Evolutionary conservation across 1,139 yeast genomes (phyloP).

Genomic region (Pichia sp.): DNA sequence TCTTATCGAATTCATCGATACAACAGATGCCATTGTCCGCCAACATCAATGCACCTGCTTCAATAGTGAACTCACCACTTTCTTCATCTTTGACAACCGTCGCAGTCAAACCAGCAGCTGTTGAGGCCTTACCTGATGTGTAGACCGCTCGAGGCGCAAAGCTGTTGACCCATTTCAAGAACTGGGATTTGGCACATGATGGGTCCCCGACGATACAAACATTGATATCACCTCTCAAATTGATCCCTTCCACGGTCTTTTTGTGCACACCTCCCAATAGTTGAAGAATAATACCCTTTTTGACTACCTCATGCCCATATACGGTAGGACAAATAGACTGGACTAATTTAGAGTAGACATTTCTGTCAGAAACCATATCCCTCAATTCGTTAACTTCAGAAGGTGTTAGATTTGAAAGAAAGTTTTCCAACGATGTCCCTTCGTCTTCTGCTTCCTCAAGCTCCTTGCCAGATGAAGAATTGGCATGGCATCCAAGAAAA

Average conservation of each 20-base stretch:
- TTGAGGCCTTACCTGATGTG: constrained; percentile 97
- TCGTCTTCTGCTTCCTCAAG: constrained; percentile 35
- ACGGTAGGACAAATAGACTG: constrained; percentile 95
- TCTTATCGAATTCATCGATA: constrained; percentile 96
- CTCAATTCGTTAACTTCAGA: constrained; percentile 82
- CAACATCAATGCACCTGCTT: constrained; percentile 97
- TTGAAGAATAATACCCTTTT: constrained; percentile 87
- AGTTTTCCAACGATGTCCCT: constrained; percentile 60
- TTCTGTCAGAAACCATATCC: constrained; percentile 87
- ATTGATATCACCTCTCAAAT: constrained; percentile 94
- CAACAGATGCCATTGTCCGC: constrained; percentile 99
- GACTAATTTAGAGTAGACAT: constrained; percentile 79
- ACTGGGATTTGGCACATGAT: constrained; percentile 95
- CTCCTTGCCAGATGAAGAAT: constrained; percentile 50
- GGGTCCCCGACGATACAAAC: constrained; percentile 98
- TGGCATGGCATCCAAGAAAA: constrained; percentile 85
- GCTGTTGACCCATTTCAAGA: constrained; percentile 85
- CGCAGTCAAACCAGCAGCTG: constrained; percentile 98
- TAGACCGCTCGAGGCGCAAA: constrained; percentile 94
- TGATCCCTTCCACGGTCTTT: constrained; percentile 88
- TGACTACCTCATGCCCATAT: constrained; percentile 91
- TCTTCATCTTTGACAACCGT: constrained; percentile 98
- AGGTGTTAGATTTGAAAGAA: constrained; percentile 73
- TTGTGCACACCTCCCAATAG: constrained; percentile 96
- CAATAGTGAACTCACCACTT: constrained; percentile 94